These are phyloP conservation scores for Curvularia sp. DNA, from an alignment of 2,329 filamentous ascomycete species.

Conservation along the genomic window DNA sequence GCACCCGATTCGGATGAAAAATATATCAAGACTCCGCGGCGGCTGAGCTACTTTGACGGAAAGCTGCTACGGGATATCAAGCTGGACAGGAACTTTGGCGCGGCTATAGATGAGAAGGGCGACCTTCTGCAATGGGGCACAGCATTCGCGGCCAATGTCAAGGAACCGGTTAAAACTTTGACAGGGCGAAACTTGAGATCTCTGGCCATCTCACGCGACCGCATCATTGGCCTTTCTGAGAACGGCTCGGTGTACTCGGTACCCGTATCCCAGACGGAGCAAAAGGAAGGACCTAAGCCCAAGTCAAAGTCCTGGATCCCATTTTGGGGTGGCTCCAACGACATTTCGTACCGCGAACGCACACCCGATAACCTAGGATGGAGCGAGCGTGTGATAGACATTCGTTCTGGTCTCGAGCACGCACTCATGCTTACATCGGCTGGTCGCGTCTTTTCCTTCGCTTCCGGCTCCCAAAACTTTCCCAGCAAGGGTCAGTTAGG, in stretches of 20 bases:
- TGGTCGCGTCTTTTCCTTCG: conserved; percentile 89
- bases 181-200: conserved; percentile 81
- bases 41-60: conserved; percentile 83
- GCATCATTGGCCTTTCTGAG: conserved; percentile 78
- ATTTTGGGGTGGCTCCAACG: conserved; percentile 68
- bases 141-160: conserved; percentile 71
- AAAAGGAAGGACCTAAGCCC: conserved; percentile 68
- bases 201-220: conserved; percentile 78
- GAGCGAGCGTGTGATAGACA: conserved; percentile 75
- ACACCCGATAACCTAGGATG: conserved; percentile 69
- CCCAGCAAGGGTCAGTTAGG: conserved; percentile 87
- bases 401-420: conserved; percentile 84
- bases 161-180: conserved; percentile 73
- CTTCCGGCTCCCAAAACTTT: conserved; percentile 77
- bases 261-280: conserved; percentile 76
- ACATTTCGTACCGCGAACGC: conserved; percentile 76
- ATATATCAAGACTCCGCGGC: conserved; percentile 78
- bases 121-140: conserved; percentile 92
- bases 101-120: conserved; percentile 84
- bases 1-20: conserved; percentile 81
- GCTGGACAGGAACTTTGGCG: conserved; percentile 80
- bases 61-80: conserved; percentile 86
- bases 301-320: conserved; percentile 75
- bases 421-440: conserved; percentile 82
- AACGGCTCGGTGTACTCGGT: conserved; percentile 84